Conservation (phyloP, 805 yeast species). For the Yarrowia deformans region DNA sequence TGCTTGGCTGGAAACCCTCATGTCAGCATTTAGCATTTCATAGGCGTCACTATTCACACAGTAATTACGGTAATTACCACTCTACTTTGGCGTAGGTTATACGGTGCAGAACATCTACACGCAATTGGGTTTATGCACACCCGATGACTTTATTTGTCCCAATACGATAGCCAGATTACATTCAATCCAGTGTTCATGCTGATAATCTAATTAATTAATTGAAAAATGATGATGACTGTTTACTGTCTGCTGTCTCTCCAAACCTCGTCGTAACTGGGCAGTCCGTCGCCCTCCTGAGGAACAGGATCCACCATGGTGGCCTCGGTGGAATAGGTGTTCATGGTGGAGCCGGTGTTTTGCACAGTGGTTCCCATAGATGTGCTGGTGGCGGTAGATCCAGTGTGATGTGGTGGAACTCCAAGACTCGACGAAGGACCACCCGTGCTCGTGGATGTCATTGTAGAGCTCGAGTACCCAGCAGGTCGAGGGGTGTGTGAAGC, state of each 20-base stretch:
- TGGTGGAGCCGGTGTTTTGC: slow-evolving; percentile 14
- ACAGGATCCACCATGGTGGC: slow-evolving; percentile 24
- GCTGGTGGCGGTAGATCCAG: slow-evolving; percentile 19
- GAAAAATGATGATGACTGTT: background rate
- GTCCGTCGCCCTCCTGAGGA: slow-evolving; percentile 24
- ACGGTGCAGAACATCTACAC: slow-evolving; percentile 7
- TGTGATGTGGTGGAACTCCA: slow-evolving; percentile 16
- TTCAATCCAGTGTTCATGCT: slow-evolving; percentile 1
- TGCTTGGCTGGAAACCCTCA: background rate
- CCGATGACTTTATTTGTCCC: slow-evolving; percentile 34
- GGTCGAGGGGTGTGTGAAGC: slow-evolving; percentile 33
- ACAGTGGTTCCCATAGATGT: slow-evolving; percentile 25
- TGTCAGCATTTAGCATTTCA: background rate
- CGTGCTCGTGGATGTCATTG: slow-evolving; percentile 4
- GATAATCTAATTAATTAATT: slow-evolving; percentile 11
- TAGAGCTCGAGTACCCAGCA: slow-evolving; percentile 18
- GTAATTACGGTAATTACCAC: slow-evolving; percentile 21
- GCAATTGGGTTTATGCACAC: slow-evolving; percentile 35
- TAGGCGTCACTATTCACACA: slow-evolving; percentile 9
- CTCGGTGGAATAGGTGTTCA: slow-evolving; percentile 23
- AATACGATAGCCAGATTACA: slow-evolving; percentile 12
- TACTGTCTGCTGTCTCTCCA: slow-evolving; percentile 16
- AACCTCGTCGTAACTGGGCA: slow-evolving; percentile 27
- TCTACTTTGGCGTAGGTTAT: slow-evolving; percentile 25
- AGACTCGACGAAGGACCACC: slow-evolving; percentile 12